A percentile compares a stretch with the other conserved stretches of the same genome.
These are phyloP conservation scores for Sindora glabra DNA, from an alignment of 306 rosid species.

Conservation along the genomic window DNA sequence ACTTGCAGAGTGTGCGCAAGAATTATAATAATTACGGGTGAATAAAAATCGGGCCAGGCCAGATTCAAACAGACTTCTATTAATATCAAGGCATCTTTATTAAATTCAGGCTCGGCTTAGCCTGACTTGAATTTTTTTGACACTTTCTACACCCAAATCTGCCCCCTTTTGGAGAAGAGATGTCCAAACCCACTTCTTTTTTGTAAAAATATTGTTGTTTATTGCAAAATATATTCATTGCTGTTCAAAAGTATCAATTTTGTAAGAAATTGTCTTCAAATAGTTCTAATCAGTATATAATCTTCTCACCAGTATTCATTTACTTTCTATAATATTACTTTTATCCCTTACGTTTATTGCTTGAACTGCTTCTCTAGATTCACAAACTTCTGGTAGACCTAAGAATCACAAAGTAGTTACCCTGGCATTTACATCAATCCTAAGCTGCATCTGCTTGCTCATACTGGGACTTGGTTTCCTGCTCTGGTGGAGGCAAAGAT, in stretches of 20 bases:
- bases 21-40: too few relatives aligned
- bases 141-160: too few relatives aligned
- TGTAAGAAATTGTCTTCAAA: background rate
- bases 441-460: slow-evolving; percentile 70
- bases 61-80: too few relatives aligned
- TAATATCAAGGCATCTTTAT: too few relatives aligned
- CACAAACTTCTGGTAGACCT: slow-evolving; percentile 42
- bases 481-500: slow-evolving; percentile 84
- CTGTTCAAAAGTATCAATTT: background rate
- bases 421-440: slow-evolving; percentile 74
- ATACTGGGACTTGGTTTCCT: slow-evolving; percentile 70
- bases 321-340: slow-evolving; percentile 1
- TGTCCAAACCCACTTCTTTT: background rate
- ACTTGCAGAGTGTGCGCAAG: too few relatives aligned
- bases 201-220: background rate
- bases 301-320: background rate
- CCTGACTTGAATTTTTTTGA: too few relatives aligned
- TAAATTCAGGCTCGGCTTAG: too few relatives aligned
- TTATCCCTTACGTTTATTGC: slow-evolving; percentile 12
- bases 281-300: slow-evolving; percentile 10
- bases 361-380: slow-evolving; percentile 33
- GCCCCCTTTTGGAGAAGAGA: too few relatives aligned
- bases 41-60: too few relatives aligned
- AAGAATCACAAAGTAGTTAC: slow-evolving; percentile 69
- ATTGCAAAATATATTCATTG: background rate